These are phyloP conservation scores for Trichomonas vaginalis DNA, from an alignment of 208 protist species.

Conservation along the genomic window DNA sequence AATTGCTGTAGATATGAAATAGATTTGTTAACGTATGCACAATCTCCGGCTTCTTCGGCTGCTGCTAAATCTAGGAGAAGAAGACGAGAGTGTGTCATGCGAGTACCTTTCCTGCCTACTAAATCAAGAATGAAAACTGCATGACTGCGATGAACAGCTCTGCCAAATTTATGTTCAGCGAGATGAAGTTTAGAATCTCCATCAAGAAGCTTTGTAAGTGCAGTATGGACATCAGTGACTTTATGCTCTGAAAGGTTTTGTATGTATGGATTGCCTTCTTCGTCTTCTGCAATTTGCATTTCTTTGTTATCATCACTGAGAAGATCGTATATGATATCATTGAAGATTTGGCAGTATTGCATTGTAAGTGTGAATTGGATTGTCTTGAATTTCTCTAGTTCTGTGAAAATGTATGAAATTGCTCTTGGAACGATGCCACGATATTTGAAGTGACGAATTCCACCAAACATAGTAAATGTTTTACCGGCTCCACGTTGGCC, in stretches of 20 bases:
- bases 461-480: conserved; percentile 20
- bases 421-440: conserved; percentile 14
- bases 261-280: background rate
- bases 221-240: background rate
- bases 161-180: background rate
- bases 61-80: background rate
- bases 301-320: background rate
- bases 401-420: conserved; percentile 17
- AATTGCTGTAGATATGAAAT: conserved; percentile 1
- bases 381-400: background rate
- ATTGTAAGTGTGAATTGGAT: conserved; percentile 11
- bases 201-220: background rate
- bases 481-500: background rate
- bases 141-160: background rate
- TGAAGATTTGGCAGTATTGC: conserved; percentile 8
- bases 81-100: background rate
- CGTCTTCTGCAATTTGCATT: conserved; percentile 18
- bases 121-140: background rate
- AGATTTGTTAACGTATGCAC: background rate
- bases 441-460: background rate
- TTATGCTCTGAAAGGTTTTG: background rate
- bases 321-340: conserved; percentile 15
- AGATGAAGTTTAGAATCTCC: conserved; percentile 13
- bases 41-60: background rate
- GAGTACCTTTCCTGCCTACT: background rate